Conservation (phyloP, 306 rosid genomes). For the Benincasa hispida region DNA sequence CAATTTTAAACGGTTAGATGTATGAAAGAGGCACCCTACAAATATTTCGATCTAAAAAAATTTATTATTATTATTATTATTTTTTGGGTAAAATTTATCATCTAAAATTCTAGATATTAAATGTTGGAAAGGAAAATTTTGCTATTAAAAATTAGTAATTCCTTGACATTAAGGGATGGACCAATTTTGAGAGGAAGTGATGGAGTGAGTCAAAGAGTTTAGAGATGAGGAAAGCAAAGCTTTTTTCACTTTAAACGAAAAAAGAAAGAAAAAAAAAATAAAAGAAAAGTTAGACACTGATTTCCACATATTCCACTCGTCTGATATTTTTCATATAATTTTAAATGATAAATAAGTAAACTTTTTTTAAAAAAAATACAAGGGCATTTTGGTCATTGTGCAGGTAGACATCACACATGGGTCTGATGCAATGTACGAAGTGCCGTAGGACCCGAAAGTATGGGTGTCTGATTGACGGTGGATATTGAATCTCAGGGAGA, state of each 20-base stretch:
- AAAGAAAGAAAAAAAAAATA: background rate
- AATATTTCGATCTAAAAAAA: too few species aligned
- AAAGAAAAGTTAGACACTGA: background rate
- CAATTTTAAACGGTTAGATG: too few species aligned
- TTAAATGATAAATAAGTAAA: background rate
- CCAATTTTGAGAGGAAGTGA: too few species aligned
- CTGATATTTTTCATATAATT: background rate
- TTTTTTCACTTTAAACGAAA: background rate
- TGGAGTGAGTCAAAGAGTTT: background rate
- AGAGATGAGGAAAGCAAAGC: background rate
- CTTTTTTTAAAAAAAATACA: background rate
- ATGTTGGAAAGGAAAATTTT: too few species aligned
- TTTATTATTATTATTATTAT: too few species aligned
- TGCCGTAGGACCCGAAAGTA: background rate
- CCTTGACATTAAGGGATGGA: too few species aligned
- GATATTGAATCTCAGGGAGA: background rate
- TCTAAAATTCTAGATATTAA: too few species aligned
- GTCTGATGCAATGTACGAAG: background rate
- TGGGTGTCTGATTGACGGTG: slow-evolving; percentile 2
- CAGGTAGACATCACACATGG: background rate
- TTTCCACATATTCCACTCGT: background rate
- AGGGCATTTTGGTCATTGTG: background rate
- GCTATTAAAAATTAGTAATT: too few species aligned
- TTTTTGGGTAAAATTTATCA: too few species aligned
- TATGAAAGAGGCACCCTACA: too few species aligned